Evolutionary conservation across 495 filamentous ascomycete species (phyloP).

Genomic region (Entonaema liquescens): DNA sequence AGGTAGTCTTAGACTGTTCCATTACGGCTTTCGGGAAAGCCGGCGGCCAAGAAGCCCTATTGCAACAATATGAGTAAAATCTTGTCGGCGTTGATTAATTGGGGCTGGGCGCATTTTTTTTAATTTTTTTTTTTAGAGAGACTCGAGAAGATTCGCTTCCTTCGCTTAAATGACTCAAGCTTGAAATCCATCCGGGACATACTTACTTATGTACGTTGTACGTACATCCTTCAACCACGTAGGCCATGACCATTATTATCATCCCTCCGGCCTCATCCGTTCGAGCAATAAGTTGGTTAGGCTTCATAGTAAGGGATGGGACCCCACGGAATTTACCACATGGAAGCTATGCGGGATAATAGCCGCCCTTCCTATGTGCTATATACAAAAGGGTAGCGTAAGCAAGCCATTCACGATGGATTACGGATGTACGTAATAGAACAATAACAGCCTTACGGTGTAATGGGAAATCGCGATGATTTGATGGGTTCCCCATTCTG

Average conservation of each 20-base stretch:
- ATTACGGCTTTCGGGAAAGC: conserved; percentile 18
- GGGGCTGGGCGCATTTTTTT: not conserved
- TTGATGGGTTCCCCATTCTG: not conserved
- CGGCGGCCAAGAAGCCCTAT: conserved; percentile 7
- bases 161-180: not conserved
- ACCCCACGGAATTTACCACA: not conserved
- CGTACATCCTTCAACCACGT: not conserved
- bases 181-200: not conserved
- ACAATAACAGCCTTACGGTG: conserved; percentile 16
- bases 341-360: not conserved
- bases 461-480: conserved; percentile 8
- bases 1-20: not conserved
- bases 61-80: not conserved
- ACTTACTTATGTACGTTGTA: no score
- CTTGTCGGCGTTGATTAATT: no score
- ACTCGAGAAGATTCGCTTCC: conserved; percentile 8
- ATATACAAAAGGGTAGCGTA: not conserved
- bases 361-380: not conserved
- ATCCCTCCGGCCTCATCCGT: not conserved
- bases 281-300: not conserved
- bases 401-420: no score
- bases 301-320: not conserved
- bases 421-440: not conserved
- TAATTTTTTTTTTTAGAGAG: no score
- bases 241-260: not conserved